Base-by-base conservation (phyloP, 768 basidiomycete species). In the Termitomyces sp. region DNA sequence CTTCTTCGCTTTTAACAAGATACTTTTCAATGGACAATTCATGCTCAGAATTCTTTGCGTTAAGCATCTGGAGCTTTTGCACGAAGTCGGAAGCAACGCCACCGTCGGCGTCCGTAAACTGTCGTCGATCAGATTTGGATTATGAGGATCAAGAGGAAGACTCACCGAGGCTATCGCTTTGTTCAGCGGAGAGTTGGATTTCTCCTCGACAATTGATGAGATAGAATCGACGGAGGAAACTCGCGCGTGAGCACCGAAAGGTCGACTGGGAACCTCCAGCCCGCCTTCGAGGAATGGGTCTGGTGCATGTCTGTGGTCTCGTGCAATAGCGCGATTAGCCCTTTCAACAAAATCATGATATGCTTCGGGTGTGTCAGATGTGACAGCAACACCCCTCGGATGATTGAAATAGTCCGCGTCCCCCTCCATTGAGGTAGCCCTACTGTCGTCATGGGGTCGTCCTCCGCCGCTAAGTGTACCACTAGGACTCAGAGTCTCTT, bases 91-190 rank as follows among this genome's bases (percentile, higher is more conserved):
- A 83, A 10, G 93, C 90, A 52, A 97, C 94, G 50, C 92, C 92
- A 38, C 95, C 95, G 70, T 96, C 93, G 1, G 91, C 81, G 71
- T 96, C 95, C 23, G 95, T 96, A 74, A 97, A 97, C 89, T 94
- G 32, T 43, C n/a, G 9, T 41, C 20, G 44, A 35, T 47, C 23
- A 58, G 60, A 41, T 47, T 61, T 57, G 52, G 58, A 28, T 43
- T 51, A 59, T 50, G 40, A 20, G 53, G 23, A 26, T 36, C 2
- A 35, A 40, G 18, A 41, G 35, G 49, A 14, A 5, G 28, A 74
- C 83, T 64, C 67, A 93, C 91, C 60, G 93, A 88, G 55, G 88
- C 88, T 66, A 93, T 92, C 12, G 94, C 93, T 74, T 95, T 96
- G 77, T 97, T 97, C 60, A 96, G 76, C 12, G 95, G 94, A 26